phyloP scores from a whole-genome alignment of 163 green algal species.

The Scenedesmus sp. region DNA sequence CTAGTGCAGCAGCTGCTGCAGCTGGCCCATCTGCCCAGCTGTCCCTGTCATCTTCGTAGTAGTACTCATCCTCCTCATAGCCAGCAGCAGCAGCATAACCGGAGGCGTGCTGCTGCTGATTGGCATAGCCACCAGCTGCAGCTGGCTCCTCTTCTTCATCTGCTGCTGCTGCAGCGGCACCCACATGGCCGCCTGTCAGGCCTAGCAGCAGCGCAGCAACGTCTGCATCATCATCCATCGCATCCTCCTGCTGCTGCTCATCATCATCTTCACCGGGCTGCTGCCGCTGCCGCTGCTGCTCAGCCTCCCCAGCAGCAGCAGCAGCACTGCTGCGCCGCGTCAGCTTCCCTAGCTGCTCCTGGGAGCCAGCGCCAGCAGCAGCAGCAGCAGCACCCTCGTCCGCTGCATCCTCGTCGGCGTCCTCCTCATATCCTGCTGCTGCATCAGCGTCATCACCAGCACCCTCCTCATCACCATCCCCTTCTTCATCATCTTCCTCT shows the following conservation, averaged over 20 bases:
- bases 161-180: background rate
- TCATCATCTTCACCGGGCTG: background rate
- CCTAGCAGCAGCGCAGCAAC: constrained; percentile 46
- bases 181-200: background rate
- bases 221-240: constrained; percentile 34
- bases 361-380: background rate
- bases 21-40: background rate
- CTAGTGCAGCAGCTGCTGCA: background rate
- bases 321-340: background rate
- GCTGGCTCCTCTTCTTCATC: background rate
- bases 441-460: background rate
- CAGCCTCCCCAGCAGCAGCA: background rate
- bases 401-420: background rate
- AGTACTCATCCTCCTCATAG: background rate
- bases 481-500: background rate
- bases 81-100: background rate
- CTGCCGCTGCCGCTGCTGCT: background rate
- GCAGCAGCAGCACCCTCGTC: background rate
- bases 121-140: background rate
- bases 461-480: background rate
- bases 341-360: background rate
- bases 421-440: background rate
- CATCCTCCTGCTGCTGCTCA: background rate
- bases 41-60: constrained; percentile 4
- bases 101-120: background rate